Evolutionary conservation across 2,329 filamentous ascomycete species (phyloP).

Genomic region (Apiospora koreana): DNA sequence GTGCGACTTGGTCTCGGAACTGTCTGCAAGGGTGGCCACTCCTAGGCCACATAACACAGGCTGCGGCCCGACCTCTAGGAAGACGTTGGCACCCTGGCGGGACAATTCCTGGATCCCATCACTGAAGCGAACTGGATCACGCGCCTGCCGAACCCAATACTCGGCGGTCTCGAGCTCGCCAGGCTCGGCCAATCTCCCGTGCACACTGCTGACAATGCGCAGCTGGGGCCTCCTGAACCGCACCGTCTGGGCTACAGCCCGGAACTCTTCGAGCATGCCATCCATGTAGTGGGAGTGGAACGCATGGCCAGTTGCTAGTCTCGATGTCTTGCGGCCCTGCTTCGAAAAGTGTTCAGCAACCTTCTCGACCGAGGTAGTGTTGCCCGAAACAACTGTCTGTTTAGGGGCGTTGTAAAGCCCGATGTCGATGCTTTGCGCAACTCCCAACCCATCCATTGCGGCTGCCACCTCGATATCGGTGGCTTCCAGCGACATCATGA

Average conservation of each 20-base stretch:
- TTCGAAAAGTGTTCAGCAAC: constrained; percentile 20
- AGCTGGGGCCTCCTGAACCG: constrained; percentile 20
- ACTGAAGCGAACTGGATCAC: constrained; percentile 29
- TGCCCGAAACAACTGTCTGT: constrained; percentile 31
- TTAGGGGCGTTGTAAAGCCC: constrained; percentile 27
- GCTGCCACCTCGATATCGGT: constrained; percentile 23
- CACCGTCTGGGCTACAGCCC: constrained; percentile 24
- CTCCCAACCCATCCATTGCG: constrained; percentile 22
- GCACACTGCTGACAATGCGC: constrained; percentile 26
- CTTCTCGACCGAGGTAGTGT: constrained; percentile 21
- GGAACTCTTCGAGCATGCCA: constrained; percentile 26
- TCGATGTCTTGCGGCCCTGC: constrained; percentile 23
- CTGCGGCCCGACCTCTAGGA: constrained; percentile 32
- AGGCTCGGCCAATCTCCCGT: constrained; percentile 22
- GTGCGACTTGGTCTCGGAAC: constrained; percentile 11
- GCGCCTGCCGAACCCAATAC: constrained; percentile 31
- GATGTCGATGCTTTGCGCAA: constrained; percentile 22
- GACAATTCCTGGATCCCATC: constrained; percentile 29
- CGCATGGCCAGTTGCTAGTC: constrained; percentile 24
- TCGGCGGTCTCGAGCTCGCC: constrained; percentile 26
- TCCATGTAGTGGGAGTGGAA: constrained; percentile 31
- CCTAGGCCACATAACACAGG: constrained; percentile 31
- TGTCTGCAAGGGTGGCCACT: constrained; percentile 24
- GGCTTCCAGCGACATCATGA: constrained; percentile 32
- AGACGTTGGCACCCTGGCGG: constrained; percentile 25